Base-by-base conservation (phyloP, 2,329 filamentous ascomycete species). In the Alternaria hordeiaustralica region DNA sequence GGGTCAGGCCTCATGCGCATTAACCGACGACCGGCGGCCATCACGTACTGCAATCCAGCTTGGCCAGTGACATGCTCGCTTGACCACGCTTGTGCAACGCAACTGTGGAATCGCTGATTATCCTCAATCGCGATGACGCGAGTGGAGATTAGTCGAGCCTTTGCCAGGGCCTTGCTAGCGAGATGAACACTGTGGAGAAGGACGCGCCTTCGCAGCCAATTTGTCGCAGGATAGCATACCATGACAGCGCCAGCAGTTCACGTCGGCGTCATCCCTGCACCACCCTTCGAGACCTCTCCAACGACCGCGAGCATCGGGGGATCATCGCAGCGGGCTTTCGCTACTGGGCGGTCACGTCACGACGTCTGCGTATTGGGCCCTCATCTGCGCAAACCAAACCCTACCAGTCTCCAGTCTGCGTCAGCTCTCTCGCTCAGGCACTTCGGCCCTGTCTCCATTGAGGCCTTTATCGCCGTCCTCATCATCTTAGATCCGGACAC, bases 151-250 rank as follows among this genome's bases (percentile, higher is more conserved):
- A 72, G 65, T 63, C 65, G 63, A 65, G 54, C 59, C 61, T 68
- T 59, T 60, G 55, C 60, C 67, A 67, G 63, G 70, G 64, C 69
- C 65, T 45, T 46, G 56, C 73, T 77, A 79, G 76, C 78, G 78
- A 79, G 68, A 79, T 79, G 76, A 79, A 71, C 67, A 66, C 56
- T 76, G 76, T 77, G 76, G 75, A 79, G 75, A 75, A 76, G 75
- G 75, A 75, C 73, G 70, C 71, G 69, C 65, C 58, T 61, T 66
- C 60, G 71, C 70, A 69, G 74, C 70, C 71, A 70, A 68, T 66
- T 72, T 68, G 74, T 76, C 73, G 74, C 75, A 77, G 75, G 58
- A 66, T 51, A 60, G 60, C 55, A 63, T 63, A 57, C 61, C 60
- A 67, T 69, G 68, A 65, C 68, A 64, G 65, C 69, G 64, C 64